These are phyloP conservation scores for Pseudogymnoascus sp. DNA, from an alignment of 2,329 filamentous ascomycete genomes.

Conservation along the genomic window DNA sequence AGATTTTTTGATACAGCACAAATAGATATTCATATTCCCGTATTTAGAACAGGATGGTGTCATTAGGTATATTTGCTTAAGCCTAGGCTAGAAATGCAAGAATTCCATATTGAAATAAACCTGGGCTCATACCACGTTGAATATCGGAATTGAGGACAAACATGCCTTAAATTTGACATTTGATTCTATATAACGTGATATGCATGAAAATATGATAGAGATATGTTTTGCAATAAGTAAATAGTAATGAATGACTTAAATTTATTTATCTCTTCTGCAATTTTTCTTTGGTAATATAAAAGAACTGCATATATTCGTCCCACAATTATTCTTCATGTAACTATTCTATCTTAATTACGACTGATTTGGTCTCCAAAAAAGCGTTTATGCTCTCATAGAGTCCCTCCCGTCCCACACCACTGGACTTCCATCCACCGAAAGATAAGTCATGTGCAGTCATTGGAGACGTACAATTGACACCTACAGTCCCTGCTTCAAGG, in stretches of 20 bases:
- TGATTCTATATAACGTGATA: too few species aligned
- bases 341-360: constrained; percentile 18
- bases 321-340: too few species aligned
- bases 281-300: too few species aligned
- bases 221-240: too few species aligned
- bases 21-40: neutral
- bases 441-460: constrained; percentile 15
- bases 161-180: too few species aligned
- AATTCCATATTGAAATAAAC: neutral
- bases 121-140: too few species aligned
- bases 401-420: constrained; percentile 19
- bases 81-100: neutral
- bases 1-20: neutral
- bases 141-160: too few species aligned
- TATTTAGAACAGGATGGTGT: neutral
- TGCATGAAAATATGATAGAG: too few species aligned
- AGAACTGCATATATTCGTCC: too few species aligned
- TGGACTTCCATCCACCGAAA: constrained; percentile 21
- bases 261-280: too few species aligned
- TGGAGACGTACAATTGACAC: constrained; percentile 25
- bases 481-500: constrained; percentile 42
- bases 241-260: too few species aligned
- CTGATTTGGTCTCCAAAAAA: constrained; percentile 21
- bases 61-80: neutral
- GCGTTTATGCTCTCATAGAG: constrained; percentile 17